phyloP scores from a whole-genome alignment of 2,329 filamentous ascomycete genomes.

The Fusarium globosum region DNA sequence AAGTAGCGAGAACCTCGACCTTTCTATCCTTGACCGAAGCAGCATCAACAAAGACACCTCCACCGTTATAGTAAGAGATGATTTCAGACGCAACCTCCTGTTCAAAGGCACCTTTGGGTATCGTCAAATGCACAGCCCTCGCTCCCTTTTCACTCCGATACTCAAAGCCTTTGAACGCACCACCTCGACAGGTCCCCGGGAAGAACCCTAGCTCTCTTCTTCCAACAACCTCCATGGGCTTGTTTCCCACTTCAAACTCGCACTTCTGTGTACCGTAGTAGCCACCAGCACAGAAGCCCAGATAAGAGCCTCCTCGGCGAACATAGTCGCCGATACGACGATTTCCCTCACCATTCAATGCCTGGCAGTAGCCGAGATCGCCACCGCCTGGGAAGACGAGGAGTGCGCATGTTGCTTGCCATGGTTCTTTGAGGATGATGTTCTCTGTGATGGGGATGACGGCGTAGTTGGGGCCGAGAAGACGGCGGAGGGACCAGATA shows the following conservation, averaged over 20 bases:
- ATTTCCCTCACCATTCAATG: conserved; percentile 89
- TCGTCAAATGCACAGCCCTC: conserved; percentile 73
- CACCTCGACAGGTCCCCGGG: conserved; percentile 84
- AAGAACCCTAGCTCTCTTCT: conserved; percentile 88
- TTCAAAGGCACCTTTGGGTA: conserved; percentile 69
- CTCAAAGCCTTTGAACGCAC: conserved; percentile 88
- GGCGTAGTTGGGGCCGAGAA: conserved; percentile 91
- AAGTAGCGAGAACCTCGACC: conserved; percentile 85
- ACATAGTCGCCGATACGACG: conserved; percentile 86
- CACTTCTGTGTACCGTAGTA: conserved; percentile 87
- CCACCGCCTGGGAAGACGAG: conserved; percentile 93
- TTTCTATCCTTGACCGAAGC: conserved; percentile 69
- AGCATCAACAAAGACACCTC: conserved; percentile 90
- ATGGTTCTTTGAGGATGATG: conserved; percentile 89
- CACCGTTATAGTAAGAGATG: conserved; percentile 90
- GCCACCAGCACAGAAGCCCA: conserved; percentile 93
- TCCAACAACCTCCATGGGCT: conserved; percentile 83
- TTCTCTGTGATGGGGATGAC: conserved; percentile 86
- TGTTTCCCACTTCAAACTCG: conserved; percentile 90
- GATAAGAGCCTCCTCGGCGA: conserved; percentile 83
- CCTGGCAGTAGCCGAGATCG: conserved; percentile 91
- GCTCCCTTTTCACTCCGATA: conserved; percentile 91
- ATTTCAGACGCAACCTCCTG: conserved; percentile 71
- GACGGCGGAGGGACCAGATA: conserved; percentile 83
- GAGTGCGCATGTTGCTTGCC: conserved; percentile 86